Evolutionary conservation across 345 rosid species (phyloP).

Genomic region (Populus davidiana): DNA sequence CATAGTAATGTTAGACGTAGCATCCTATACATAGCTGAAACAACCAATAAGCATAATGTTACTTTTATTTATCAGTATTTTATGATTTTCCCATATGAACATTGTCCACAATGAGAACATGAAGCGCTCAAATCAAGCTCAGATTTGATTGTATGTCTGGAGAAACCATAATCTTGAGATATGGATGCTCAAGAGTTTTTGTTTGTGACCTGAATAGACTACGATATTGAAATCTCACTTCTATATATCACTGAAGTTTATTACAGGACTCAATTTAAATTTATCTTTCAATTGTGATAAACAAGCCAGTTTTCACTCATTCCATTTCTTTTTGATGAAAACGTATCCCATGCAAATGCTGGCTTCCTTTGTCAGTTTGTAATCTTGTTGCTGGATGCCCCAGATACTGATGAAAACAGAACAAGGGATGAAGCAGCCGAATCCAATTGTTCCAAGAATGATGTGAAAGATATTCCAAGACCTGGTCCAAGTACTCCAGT

Average conservation of each 20-base stretch:
- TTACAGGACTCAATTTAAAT: not conserved
- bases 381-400: slow-evolving; percentile 14
- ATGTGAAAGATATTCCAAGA: slow-evolving; percentile 21
- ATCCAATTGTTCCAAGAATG: slow-evolving; percentile 7
- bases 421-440: slow-evolving; percentile 16
- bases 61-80: not conserved
- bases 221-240: not conserved
- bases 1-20: not conserved
- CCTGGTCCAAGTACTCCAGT: slow-evolving; percentile 16
- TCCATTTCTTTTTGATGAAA: not conserved
- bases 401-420: slow-evolving; percentile 28
- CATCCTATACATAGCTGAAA: not conserved
- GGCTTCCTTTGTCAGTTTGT: slow-evolving; percentile 5
- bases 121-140: not conserved
- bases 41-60: not conserved
- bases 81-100: not conserved
- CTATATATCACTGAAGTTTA: not conserved
- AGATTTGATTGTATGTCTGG: not conserved
- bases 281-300: not conserved
- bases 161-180: not conserved
- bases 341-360: not conserved
- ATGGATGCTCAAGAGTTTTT: not conserved
- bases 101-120: not conserved
- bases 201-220: not conserved
- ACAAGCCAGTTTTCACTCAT: not conserved